Conservation (phyloP, 2,329 filamentous ascomycete species). For the Epichloe coenophiala region DNA sequence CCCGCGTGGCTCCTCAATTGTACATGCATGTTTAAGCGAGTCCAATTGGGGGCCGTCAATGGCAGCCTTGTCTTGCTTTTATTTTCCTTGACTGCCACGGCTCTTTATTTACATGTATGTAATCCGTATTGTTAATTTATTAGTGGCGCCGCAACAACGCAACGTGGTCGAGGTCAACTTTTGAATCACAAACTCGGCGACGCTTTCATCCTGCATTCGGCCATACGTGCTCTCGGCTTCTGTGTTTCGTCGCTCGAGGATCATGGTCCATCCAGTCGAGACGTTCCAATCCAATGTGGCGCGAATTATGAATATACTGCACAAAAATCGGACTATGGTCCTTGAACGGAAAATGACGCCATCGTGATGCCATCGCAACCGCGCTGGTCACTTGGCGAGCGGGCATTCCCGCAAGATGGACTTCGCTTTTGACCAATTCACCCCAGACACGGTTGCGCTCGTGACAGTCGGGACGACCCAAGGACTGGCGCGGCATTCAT, state of each 20-base stretch:
- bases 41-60: conserved; percentile 1
- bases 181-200: too few species aligned
- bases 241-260: background rate
- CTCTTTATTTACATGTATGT: too few species aligned
- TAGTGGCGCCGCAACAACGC: background rate
- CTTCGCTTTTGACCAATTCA: conserved; percentile 18
- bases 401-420: conserved; percentile 9
- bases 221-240: too few species aligned
- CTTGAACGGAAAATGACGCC: too few species aligned
- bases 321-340: too few species aligned
- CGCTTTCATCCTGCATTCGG: too few species aligned
- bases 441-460: conserved; percentile 14
- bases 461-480: conserved; percentile 29
- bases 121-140: too few species aligned
- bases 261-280: background rate
- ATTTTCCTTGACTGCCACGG: background rate
- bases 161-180: too few species aligned
- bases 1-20: conserved; percentile 4
- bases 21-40: conserved; percentile 4
- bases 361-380: background rate
- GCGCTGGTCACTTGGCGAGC: background rate
- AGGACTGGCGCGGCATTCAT: conserved; percentile 31
- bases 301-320: background rate
- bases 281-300: background rate
- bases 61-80: background rate